Evolutionary conservation across 1,139 yeast species (phyloP), one percentile per base, ranked within the genome.

Genomic region (Blastobotrys malaysiensis): DNA sequence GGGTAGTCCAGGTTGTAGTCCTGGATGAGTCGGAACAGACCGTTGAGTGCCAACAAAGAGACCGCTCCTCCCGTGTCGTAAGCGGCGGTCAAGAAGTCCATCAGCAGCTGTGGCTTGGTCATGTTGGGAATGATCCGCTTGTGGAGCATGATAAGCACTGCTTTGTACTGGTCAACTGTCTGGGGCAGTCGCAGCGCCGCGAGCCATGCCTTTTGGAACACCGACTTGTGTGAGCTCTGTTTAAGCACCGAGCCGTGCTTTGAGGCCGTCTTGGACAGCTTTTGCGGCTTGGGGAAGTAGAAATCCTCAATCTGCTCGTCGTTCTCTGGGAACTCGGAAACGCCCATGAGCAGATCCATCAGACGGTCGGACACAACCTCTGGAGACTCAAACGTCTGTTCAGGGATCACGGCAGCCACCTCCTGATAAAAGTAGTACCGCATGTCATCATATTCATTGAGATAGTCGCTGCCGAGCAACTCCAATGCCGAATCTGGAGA

Each of bases 31-130:
- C 84, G 90, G 70, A 89, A 93, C 56, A 93, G 75, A 31, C 97
- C 95, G 68, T 90, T 91, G 61, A 93, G 77, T 3, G 98, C 87
- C 55, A 95, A 73, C 50, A 93, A 80, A 7, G 96, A 88, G 9
- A 88, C 76, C 13, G 86, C 78, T 4, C 83, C 85, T 21, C 86
- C 88, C 19, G 81, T 76, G 50, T 81, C 77, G 68, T 90, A 91
- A 3, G 96, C 84, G 58, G 88, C 96, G 1, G 97, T 89, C 57
- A 93, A 75, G 69, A 91, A 93, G 71, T 93, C 99, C 97, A 93
- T 89, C 52, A 93, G 74, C 59, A 81, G 77, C 51, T 88, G 87
- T 1, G 98, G 96, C 60, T 84, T 84, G 46, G 82, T 77, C 79
- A 90, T 80, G 65, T 78, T 80, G 46, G 98, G 97, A 43, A 93